Percentiles rank a stretch among this genome's conserved stretches.
Conservation (phyloP, 495 filamentous ascomycete species). For the Platismatia glauca region DNA sequence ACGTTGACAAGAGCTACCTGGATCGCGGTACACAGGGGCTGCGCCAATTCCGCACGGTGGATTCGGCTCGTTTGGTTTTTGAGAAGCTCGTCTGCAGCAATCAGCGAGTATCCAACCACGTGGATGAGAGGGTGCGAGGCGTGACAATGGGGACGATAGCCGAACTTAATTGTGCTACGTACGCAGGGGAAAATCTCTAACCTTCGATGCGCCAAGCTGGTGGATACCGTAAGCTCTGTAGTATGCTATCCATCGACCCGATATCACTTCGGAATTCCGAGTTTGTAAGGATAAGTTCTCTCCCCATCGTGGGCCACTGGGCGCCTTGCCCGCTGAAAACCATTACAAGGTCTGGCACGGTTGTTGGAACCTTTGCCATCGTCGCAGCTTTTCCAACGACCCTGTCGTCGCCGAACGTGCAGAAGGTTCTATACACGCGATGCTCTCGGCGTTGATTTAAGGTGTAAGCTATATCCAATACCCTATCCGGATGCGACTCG, state of each 20-base stretch:
- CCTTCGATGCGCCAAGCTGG: neutral
- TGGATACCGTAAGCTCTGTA: constrained; percentile 1
- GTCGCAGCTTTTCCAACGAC: neutral
- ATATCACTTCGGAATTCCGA: constrained; percentile 3
- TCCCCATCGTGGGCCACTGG: constrained; percentile 24
- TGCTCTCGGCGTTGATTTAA: constrained; percentile 24
- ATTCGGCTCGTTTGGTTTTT: constrained; percentile 6
- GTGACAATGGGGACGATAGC: neutral
- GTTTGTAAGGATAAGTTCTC: constrained; percentile 3
- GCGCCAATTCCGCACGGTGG: constrained; percentile 21
- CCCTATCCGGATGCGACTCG: constrained; percentile 1
- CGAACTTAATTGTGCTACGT: neutral
- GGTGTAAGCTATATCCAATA: constrained; percentile 25
- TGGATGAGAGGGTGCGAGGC: neutral
- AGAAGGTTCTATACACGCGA: constrained; percentile 22
- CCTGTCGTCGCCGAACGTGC: constrained; percentile 1
- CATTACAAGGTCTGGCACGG: constrained; percentile 16
- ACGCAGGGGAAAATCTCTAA: neutral
- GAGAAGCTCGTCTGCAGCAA: neutral
- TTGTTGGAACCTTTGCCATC: neutral
- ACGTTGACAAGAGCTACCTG: constrained; percentile 28
- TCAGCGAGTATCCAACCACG: neutral
- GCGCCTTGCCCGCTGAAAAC: constrained; percentile 27
- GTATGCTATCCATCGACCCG: constrained; percentile 3
- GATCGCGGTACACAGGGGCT: constrained; percentile 27